Conservation (phyloP, 768 basidiomycete genomes). For the Hericium coralloides region DNA sequence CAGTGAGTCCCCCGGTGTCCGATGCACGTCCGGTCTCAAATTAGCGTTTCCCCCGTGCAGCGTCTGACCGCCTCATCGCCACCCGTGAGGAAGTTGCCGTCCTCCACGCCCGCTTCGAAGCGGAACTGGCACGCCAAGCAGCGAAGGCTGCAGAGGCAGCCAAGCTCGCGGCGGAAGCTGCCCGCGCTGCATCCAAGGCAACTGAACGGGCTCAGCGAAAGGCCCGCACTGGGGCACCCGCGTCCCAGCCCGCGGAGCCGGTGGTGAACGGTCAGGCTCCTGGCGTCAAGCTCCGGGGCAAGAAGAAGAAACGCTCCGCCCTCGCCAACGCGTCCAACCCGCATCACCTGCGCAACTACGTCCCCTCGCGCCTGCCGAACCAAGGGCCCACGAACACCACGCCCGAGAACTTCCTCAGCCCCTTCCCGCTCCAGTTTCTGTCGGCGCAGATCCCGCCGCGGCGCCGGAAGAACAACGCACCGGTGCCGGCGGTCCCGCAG, state of each 20-base stretch:
- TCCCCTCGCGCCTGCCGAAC: conserved; percentile 70
- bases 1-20: conserved; percentile 49
- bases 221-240: conserved; percentile 20
- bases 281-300: conserved; percentile 28
- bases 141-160: conserved; percentile 41
- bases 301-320: conserved; percentile 93
- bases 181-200: conserved; percentile 26
- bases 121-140: conserved; percentile 64
- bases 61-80: conserved; percentile 60
- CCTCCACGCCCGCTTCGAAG: conserved; percentile 62
- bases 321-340: conserved; percentile 92
- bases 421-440: conserved; percentile 57
- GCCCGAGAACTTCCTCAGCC: conserved; percentile 45
- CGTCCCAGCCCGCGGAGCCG: conserved; percentile 29
- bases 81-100: conserved; percentile 61
- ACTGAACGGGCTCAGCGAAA: conserved; percentile 7
- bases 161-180: conserved; percentile 38
- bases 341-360: conserved; percentile 91
- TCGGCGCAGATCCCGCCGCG: conserved; percentile 56
- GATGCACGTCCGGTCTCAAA: conserved; percentile 15
- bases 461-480: conserved; percentile 20
- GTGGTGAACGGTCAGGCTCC: conserved; percentile 17
- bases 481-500: conserved; percentile 21
- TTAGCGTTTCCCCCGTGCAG: conserved; percentile 30
- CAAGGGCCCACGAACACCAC: conserved; percentile 27